Percentiles rank a stretch among this genome's conserved stretches.
Conservation (phyloP, 2,329 filamentous ascomycete genomes). For the Aureobasidium sp. region DNA sequence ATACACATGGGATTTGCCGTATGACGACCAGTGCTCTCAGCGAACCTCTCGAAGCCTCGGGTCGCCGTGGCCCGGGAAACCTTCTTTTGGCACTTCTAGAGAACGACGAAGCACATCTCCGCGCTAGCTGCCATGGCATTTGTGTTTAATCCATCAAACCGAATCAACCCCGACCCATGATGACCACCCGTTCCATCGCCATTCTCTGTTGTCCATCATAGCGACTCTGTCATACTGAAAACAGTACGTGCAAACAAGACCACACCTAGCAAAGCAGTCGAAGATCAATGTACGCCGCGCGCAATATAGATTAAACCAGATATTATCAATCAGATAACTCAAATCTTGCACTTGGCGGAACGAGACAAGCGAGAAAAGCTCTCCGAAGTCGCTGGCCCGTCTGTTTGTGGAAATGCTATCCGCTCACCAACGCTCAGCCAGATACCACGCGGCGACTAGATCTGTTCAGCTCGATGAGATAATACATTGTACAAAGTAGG, state of each 20-base stretch:
- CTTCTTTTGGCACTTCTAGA: neutral
- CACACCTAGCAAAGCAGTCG: neutral
- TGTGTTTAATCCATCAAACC: neutral
- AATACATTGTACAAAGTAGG: too few species aligned
- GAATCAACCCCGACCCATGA: neutral
- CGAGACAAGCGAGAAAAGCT: neutral
- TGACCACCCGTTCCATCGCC: neutral
- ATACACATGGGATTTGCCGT: slow-evolving; percentile 8
- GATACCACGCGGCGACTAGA: neutral
- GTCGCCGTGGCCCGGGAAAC: neutral
- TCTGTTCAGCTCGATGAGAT: neutral
- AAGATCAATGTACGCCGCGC: neutral
- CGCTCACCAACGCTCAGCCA: neutral
- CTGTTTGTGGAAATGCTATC: slow-evolving; percentile 2
- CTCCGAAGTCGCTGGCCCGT: slow-evolving; percentile 3
- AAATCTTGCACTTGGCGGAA: neutral
- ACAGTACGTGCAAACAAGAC: neutral
- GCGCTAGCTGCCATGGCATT: slow-evolving; percentile 3
- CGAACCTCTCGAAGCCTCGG: neutral
- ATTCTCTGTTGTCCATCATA: neutral
- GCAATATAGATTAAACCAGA: slow-evolving; percentile 1
- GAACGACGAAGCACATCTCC: neutral
- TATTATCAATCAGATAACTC: slow-evolving; percentile 13
- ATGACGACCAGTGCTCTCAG: slow-evolving; percentile 6
- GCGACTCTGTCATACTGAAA: neutral